Percentiles rank a stretch among this genome's conserved stretches.
These are phyloP conservation scores for Aphanomyces euteiches DNA, from an alignment of 352 stramenopile genomes.

Conservation along the genomic window DNA sequence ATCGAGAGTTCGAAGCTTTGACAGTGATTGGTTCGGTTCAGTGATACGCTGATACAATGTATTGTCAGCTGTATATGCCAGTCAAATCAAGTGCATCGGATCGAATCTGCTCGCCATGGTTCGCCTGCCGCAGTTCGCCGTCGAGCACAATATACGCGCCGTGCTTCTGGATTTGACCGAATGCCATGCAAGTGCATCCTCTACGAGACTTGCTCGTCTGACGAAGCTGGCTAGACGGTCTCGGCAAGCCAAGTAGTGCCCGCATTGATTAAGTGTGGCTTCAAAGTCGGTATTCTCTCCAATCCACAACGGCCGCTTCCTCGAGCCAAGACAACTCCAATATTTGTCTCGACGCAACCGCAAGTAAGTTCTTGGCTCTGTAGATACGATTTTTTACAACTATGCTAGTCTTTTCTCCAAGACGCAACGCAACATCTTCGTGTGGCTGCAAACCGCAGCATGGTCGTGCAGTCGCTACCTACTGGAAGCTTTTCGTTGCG, in stretches of 20 bases:
- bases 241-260: conserved; percentile 38
- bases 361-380: background rate
- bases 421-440: conserved; percentile 31
- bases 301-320: background rate
- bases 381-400: background rate
- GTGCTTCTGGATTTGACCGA: conserved; percentile 44
- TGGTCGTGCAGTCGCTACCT: conserved; percentile 36
- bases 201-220: background rate
- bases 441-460: conserved; percentile 21
- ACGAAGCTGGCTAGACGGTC: background rate
- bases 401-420: conserved; percentile 21
- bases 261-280: conserved; percentile 39
- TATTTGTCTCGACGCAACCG: background rate
- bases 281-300: background rate
- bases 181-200: conserved; percentile 24
- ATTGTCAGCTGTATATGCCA: no score
- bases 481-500: background rate
- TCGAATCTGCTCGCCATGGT: background rate
- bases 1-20: no score
- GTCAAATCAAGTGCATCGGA: background rate
- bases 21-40: no score
- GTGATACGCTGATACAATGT: no score
- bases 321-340: background rate
- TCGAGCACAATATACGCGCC: conserved; percentile 45
- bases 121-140: conserved; percentile 6